Evolutionary conservation across 495 filamentous ascomycete species (phyloP).

Genomic region (Xylaria sp.): DNA sequence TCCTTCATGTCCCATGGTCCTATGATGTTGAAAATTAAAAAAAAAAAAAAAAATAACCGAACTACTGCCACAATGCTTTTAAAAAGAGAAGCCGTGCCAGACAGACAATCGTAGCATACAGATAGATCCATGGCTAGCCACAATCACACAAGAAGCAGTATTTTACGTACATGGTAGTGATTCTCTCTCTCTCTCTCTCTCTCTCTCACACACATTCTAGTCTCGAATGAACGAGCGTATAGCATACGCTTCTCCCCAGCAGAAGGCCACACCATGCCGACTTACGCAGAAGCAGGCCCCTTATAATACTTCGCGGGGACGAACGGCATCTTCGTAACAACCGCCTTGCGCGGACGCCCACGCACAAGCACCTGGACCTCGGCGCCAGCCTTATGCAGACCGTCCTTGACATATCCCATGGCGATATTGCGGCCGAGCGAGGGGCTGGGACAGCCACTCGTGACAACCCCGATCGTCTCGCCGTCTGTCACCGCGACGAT

Average conservation of each 20-base stretch:
- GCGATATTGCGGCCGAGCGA: conserved; percentile 88
- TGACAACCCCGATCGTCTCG: conserved; percentile 68
- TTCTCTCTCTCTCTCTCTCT: too few relatives aligned
- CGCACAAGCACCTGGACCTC: conserved; percentile 81
- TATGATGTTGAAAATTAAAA: conserved; percentile 25
- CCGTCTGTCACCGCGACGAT: conserved; percentile 61
- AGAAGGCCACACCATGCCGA: background rate
- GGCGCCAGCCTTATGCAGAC: conserved; percentile 85
- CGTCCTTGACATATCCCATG: conserved; percentile 91
- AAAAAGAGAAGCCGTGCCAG: background rate
- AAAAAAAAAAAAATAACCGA: too few relatives aligned
- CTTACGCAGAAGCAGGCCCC: conserved; percentile 31
- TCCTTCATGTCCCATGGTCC: background rate
- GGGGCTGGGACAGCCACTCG: conserved; percentile 88
- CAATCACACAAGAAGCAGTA: background rate
- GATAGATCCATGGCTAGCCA: too few relatives aligned
- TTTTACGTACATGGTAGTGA: background rate
- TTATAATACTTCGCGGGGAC: conserved; percentile 80
- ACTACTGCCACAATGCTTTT: background rate
- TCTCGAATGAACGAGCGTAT: background rate
- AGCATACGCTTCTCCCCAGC: background rate
- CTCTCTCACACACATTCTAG: too few relatives aligned
- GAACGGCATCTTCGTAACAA: conserved; percentile 93
- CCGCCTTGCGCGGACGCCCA: conserved; percentile 79
- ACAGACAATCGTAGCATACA: background rate